Base-by-base conservation (phyloP, 2,329 filamentous ascomycete species). In the Rhynchosporium graminicola region DNA sequence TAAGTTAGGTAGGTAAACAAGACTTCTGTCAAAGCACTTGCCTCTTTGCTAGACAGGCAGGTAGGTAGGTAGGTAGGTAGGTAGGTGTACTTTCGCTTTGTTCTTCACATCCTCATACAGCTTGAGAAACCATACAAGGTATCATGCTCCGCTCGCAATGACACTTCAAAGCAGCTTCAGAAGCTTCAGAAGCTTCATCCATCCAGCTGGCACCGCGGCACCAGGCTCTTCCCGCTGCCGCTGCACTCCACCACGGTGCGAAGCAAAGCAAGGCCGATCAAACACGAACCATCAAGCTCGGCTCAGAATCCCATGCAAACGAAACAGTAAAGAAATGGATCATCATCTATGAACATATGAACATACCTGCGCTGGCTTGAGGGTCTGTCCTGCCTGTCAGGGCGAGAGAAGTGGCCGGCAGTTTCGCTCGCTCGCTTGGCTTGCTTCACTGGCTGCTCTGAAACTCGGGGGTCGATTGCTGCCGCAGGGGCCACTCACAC, bases 361-460 rank as follows among this genome's bases (percentile, higher is more conserved):
- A 42, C 40, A 26, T 42, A 56, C 36, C 52, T 55, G 20, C 20
- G 20, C 20, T 20, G 20, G 20, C 20, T 20, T 20, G 20, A 20
- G 20, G 20, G 20, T 1, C 20, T 20, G 20, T 20, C 20, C 31
- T 36, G 43, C 40, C 55, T 48, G 55, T 57, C 12, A 33, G 31
- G 38, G 43, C 13, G 43, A 42, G 28, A 47, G 55, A 48, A 38
- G 28, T 57, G 43, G 29, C 55, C 55, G 31, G 38, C 36, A 57
- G 29, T 57, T 7, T 56, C 20, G 20, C 20, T 20, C 20, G 55
- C 42, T 47, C 43, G 43, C 36, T 6, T 38, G 40, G 42, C 8
- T 20, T 20, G 20, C 20, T 20, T 20, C 20, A 20, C 20, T 20
- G 20, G 20, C 20, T 20, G 20, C 15, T 48, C 42, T 38, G 31